These are phyloP conservation scores for Furcasterigmium furcatum DNA, from an alignment of 2,329 filamentous ascomycete genomes.

Conservation along the genomic window DNA sequence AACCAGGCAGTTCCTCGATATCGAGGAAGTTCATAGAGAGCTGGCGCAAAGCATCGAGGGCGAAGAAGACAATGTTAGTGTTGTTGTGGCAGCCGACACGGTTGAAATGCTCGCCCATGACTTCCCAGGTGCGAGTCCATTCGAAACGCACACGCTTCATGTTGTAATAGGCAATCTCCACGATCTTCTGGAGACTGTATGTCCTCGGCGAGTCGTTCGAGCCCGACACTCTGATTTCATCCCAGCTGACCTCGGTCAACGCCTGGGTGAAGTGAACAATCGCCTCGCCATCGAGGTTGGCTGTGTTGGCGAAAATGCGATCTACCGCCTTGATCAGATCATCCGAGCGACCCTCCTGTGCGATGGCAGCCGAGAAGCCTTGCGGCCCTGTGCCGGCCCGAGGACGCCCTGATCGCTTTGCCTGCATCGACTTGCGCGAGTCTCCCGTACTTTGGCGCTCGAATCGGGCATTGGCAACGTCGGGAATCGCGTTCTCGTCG, in stretches of 20 bases:
- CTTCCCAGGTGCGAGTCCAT: slow-evolving; percentile 96
- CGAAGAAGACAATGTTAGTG: slow-evolving; percentile 95
- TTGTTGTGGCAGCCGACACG: slow-evolving; percentile 95
- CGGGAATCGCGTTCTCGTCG: slow-evolving; percentile 87
- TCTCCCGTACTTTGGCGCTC: slow-evolving; percentile 51
- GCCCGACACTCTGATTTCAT: slow-evolving; percentile 96
- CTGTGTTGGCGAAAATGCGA: slow-evolving; percentile 94
- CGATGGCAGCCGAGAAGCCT: slow-evolving; percentile 73
- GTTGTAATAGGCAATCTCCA: slow-evolving; percentile 99
- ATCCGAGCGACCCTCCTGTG: slow-evolving; percentile 86
- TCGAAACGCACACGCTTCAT: slow-evolving; percentile 98
- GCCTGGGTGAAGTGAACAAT: slow-evolving; percentile 95
- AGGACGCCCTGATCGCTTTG: slow-evolving; percentile 36
- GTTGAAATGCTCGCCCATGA: slow-evolving; percentile 98
- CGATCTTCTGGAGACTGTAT: slow-evolving; percentile 95
- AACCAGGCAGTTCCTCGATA: slow-evolving; percentile 93
- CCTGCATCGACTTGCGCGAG: slow-evolving; percentile 66
- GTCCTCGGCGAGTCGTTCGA: slow-evolving; percentile 94
- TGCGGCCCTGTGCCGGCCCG: slow-evolving; percentile 58
- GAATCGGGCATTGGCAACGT: slow-evolving; percentile 82
- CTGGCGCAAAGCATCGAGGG: slow-evolving; percentile 90
- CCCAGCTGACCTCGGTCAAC: slow-evolving; percentile 95
- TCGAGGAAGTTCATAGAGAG: slow-evolving; percentile 99
- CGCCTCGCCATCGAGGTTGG: slow-evolving; percentile 86
- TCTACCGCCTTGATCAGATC: slow-evolving; percentile 93